Base-by-base conservation (phyloP, 768 basidiomycete species). In the Chlorophyllum brunneum region DNA sequence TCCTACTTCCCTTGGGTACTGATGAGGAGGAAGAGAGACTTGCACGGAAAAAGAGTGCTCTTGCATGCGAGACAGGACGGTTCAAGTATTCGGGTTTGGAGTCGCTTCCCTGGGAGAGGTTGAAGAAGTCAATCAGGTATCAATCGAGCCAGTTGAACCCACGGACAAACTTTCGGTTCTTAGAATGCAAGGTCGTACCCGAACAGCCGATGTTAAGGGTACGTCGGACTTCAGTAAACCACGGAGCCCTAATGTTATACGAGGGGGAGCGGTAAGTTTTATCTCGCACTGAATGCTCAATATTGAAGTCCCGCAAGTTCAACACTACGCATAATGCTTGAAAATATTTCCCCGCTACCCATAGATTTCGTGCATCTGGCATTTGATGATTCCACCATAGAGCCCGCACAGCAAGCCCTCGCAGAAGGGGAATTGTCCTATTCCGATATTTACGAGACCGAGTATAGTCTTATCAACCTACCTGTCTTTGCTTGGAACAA, bases 201-300 rank as follows among this genome's bases (percentile, higher is more conserved):
- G 86, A 92, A 60, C 91, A 94, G 62, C 97, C 97, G 7, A 67
- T 94, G 27, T 71, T 98, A 49, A 82, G 92, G 56, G 86, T 99
- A 64, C 79, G 90, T 50, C 75, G 90, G 63, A 90, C 87, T 13
- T 92, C 90, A n/a, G 70, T 97, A 18, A 95, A 89, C 1, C 93
- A 97, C 59, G 93, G 92, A 1, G 92, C 95, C 0, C 72, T 98
- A 22, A 95, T 97, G 92, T 72, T 98, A 45, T 98, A 95, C 62
- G 82, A 95, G 42, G 97, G 97, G 29, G 97, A 99, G 72, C 84
- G 71, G 95, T 93, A 56, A 54, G 83, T 70, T 13, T 30, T 50
- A 23, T 18, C 31, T 56, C 13, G n/a, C n/a, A n/a, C n/a, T n/a
- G n/a, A 13, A 3, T 20, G 34, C 26, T 45, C 15, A 8, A 3